A percentile compares a stretch with the other conserved stretches of the same genome.
Conservation (phyloP, 495 filamentous ascomycete species). For the Xylaria venustula region DNA sequence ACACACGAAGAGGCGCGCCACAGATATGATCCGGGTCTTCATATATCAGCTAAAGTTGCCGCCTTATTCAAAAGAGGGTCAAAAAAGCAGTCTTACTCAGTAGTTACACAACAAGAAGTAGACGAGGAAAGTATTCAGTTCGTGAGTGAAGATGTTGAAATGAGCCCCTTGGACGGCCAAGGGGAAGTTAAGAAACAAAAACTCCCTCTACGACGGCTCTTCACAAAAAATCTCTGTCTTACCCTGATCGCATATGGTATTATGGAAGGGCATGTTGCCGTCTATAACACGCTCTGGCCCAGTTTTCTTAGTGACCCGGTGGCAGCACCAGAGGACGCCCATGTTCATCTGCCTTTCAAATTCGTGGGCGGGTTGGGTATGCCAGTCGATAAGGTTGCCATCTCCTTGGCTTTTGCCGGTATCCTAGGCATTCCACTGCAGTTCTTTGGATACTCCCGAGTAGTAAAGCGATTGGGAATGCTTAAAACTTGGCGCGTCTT, state of each 20-base stretch:
- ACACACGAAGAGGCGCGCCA: constrained; percentile 27
- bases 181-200: constrained; percentile 21
- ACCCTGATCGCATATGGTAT: constrained; percentile 61
- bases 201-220: constrained; percentile 63
- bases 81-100: background rate
- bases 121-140: constrained; percentile 5
- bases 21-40: constrained; percentile 3
- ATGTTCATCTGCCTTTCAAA: constrained; percentile 48
- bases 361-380: constrained; percentile 70
- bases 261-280: constrained; percentile 63
- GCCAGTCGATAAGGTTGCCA: constrained; percentile 60
- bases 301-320: constrained; percentile 68
- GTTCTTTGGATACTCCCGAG: constrained; percentile 62
- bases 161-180: background rate
- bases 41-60: constrained; percentile 2
- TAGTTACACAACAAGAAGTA: background rate
- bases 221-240: constrained; percentile 59
- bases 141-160: background rate
- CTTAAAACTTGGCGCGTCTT: constrained; percentile 58
- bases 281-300: constrained; percentile 69
- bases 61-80: background rate
- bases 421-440: constrained; percentile 65
- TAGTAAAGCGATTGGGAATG: constrained; percentile 58
- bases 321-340: constrained; percentile 46
- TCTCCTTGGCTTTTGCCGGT: constrained; percentile 64